phyloP scores from a whole-genome alignment of 2,329 filamentous ascomycete species.

The Colletotrichum cuscutae region DNA sequence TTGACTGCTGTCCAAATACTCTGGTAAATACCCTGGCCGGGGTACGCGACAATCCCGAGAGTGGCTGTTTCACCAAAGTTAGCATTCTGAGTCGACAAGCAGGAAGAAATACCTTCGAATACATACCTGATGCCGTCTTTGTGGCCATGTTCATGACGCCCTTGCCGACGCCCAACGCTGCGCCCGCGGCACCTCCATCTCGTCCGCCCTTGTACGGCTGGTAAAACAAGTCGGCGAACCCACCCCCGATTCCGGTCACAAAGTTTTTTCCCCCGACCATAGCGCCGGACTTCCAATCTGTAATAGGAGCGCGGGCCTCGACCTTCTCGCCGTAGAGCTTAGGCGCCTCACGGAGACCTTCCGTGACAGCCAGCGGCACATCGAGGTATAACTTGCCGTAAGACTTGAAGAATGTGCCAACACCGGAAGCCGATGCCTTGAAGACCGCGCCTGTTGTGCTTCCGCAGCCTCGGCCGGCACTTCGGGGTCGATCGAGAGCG shows the following conservation, averaged over 20 bases:
- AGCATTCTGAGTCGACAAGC: not conserved
- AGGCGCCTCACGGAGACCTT: slow-evolving; percentile 64
- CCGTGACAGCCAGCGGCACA: slow-evolving; percentile 58
- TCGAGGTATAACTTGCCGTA: slow-evolving; percentile 53
- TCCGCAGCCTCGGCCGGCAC: not conserved
- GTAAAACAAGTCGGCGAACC: slow-evolving; percentile 53
- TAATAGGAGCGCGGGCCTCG: slow-evolving; percentile 50
- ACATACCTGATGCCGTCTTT: slow-evolving; percentile 37
- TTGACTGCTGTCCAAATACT: slow-evolving; percentile 32
- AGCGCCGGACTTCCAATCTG: slow-evolving; percentile 56
- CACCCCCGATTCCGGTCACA: slow-evolving; percentile 53
- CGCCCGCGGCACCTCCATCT: slow-evolving; percentile 51
- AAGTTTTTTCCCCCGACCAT: slow-evolving; percentile 56
- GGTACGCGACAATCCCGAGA: slow-evolving; percentile 38
- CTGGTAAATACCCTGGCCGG: slow-evolving; percentile 36
- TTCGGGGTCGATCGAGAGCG: not conserved
- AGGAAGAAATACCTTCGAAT: not conserved
- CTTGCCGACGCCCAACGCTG: slow-evolving; percentile 53
- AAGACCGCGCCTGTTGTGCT: slow-evolving; percentile 18
- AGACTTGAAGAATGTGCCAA: slow-evolving; percentile 51
- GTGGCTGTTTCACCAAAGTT: slow-evolving; percentile 12
- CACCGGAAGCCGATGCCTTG: slow-evolving; percentile 32
- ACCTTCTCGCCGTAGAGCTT: slow-evolving; percentile 57
- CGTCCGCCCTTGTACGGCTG: slow-evolving; percentile 54
- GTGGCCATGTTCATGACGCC: slow-evolving; percentile 46